phyloP scores from a whole-genome alignment of 1,139 yeast genomes.

The Hyphopichia khmerensis region DNA sequence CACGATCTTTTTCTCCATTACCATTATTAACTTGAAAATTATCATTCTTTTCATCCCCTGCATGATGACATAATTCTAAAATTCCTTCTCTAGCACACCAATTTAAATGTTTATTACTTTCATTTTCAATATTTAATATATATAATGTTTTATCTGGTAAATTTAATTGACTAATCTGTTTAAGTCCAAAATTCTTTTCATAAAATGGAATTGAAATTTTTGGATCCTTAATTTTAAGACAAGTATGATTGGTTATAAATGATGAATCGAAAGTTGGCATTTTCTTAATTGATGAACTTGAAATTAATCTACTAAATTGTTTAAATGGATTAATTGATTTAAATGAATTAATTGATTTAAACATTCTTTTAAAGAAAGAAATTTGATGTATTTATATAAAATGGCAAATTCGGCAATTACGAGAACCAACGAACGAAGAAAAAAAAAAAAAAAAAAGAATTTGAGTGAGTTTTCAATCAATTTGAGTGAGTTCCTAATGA shows the following conservation, averaged over 20 bases:
- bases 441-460: no score
- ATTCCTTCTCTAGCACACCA: slow-evolving; percentile 73
- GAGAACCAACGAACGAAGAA: no score
- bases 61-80: slow-evolving; percentile 79
- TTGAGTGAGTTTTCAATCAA: no score
- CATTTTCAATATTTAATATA: slow-evolving; percentile 63
- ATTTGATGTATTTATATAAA: no score
- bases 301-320: no score
- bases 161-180: slow-evolving; percentile 51
- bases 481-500: no score
- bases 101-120: slow-evolving; percentile 36
- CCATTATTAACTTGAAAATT: slow-evolving; percentile 70
- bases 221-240: slow-evolving; percentile 84
- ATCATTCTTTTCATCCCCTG: slow-evolving; percentile 67
- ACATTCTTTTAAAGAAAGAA: no score
- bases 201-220: slow-evolving; percentile 71
- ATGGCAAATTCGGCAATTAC: no score
- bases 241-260: slow-evolving; percentile 63
- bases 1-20: slow-evolving; percentile 78
- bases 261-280: slow-evolving; percentile 37
- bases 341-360: no score
- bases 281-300: slow-evolving; percentile 4
- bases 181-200: slow-evolving; percentile 72
- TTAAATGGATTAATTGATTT: not conserved
- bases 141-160: slow-evolving; percentile 65